phyloP scores from a whole-genome alignment of 352 stramenopile genomes.

The Pythium myriotylum region DNA sequence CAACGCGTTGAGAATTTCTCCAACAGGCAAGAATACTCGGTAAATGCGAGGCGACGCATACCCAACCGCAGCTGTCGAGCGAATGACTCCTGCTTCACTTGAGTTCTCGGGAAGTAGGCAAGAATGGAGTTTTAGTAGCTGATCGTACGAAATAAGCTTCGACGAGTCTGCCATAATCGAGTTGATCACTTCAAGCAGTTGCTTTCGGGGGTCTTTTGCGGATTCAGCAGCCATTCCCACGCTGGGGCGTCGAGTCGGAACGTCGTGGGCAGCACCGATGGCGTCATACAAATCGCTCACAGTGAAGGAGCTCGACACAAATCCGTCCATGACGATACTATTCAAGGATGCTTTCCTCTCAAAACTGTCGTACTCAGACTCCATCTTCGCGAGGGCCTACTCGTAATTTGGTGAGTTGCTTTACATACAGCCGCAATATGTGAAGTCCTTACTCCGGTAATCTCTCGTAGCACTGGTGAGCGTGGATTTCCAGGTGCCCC shows the following conservation, averaged over 20 bases:
- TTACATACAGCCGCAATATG: neutral
- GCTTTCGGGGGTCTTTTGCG: slow-evolving; percentile 33
- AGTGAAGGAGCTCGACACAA: slow-evolving; percentile 45
- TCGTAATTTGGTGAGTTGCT: no score
- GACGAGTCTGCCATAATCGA: slow-evolving; percentile 60
- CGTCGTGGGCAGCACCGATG: slow-evolving; percentile 63
- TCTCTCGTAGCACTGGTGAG: slow-evolving; percentile 65
- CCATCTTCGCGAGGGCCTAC: slow-evolving; percentile 48
- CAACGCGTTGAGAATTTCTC: slow-evolving; percentile 57
- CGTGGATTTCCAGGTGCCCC: slow-evolving; percentile 47
- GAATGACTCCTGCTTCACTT: slow-evolving; percentile 51
- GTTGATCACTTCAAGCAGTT: slow-evolving; percentile 65
- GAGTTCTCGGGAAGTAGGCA: slow-evolving; percentile 51
- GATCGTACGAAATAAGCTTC: slow-evolving; percentile 54
- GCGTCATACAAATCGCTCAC: slow-evolving; percentile 79
- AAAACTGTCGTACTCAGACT: slow-evolving; percentile 66
- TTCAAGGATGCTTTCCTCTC: slow-evolving; percentile 41
- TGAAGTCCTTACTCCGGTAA: slow-evolving; percentile 41
- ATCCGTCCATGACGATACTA: slow-evolving; percentile 37
- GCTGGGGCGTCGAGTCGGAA: slow-evolving; percentile 20
- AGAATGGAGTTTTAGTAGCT: slow-evolving; percentile 61
- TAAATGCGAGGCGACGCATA: slow-evolving; percentile 83
- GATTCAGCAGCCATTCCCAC: slow-evolving; percentile 3
- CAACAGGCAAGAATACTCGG: slow-evolving; percentile 72
- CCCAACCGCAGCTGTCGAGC: slow-evolving; percentile 62